phyloP scores from a whole-genome alignment of 1,139 yeast genomes.

The Candida pseudocylindracea region DNA sequence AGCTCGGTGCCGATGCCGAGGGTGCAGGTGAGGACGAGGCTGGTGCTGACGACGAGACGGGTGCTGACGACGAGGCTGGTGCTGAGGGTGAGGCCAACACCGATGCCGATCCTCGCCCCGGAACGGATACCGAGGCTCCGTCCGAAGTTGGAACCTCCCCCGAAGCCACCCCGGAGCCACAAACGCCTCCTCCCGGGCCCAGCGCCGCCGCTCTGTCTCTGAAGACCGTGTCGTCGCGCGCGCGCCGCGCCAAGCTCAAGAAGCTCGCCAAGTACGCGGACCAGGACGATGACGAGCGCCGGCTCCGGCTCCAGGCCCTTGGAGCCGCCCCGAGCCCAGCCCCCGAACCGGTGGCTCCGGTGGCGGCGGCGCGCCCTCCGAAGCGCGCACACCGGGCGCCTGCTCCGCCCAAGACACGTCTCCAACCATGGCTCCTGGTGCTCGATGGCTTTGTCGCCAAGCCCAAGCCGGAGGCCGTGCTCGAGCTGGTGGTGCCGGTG shows the following conservation, averaged over 20 bases:
- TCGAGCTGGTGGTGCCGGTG: slow-evolving; percentile 51
- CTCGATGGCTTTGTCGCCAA: slow-evolving; percentile 18
- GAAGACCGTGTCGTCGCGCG: no score
- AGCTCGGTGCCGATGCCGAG: slow-evolving; percentile 4
- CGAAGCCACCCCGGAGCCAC: no score
- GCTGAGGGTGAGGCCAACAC: no score
- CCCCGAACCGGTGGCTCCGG: slow-evolving; percentile 13
- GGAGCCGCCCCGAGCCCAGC: slow-evolving; percentile 68
- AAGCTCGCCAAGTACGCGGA: slow-evolving; percentile 75
- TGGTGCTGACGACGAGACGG: neutral
- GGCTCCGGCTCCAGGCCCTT: slow-evolving; percentile 49
- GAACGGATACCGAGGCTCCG: no score
- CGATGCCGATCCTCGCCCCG: no score
- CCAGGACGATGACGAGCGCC: slow-evolving; percentile 80
- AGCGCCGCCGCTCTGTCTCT: no score
- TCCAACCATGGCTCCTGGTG: slow-evolving; percentile 16
- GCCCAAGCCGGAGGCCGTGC: slow-evolving; percentile 18
- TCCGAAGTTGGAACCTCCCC: no score
- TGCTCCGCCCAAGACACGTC: slow-evolving; percentile 21
- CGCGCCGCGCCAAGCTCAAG: slow-evolving; percentile 57
- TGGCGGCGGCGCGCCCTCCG: slow-evolving; percentile 4
- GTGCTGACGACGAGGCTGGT: no score
- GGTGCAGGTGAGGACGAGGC: slow-evolving; percentile 3
- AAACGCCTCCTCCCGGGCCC: no score
- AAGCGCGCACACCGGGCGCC: neutral